Conservation (phyloP, 2,329 filamentous ascomycete genomes). For the Colletotrichum sp. region DNA sequence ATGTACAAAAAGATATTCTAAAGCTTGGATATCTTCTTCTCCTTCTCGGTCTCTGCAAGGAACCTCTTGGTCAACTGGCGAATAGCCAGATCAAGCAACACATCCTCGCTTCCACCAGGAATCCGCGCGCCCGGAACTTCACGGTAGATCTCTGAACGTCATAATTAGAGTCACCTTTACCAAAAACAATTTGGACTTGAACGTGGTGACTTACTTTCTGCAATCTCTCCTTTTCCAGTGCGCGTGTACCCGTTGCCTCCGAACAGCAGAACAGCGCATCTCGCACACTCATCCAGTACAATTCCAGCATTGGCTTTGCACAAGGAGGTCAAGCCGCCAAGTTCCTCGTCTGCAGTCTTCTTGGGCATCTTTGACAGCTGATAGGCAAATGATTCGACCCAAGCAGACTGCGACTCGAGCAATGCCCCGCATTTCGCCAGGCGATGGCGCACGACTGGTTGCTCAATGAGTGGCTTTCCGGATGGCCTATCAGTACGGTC, state of each 20-base stretch:
- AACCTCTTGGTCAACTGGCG: conserved; percentile 27
- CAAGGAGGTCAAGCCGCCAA: conserved; percentile 75
- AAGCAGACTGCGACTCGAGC: conserved; percentile 74
- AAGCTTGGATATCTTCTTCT: neutral
- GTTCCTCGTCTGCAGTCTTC: conserved; percentile 63
- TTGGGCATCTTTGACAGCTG: conserved; percentile 69
- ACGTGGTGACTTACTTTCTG: conserved; percentile 63
- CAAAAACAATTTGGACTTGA: neutral
- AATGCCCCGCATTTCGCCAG: conserved; percentile 72
- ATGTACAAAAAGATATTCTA: neutral
- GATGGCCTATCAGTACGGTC: neutral
- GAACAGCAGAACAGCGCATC: conserved; percentile 73
- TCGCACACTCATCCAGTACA: conserved; percentile 74
- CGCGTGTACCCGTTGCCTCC: conserved; percentile 77
- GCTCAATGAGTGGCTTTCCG: conserved; percentile 66
- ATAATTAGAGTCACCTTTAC: neutral
- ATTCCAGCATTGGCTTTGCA: conserved; percentile 76
- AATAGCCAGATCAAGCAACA: conserved; percentile 26
- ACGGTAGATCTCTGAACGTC: conserved; percentile 29
- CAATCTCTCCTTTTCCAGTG: conserved; percentile 72
- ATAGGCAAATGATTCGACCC: conserved; percentile 75
- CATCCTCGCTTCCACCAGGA: conserved; percentile 28
- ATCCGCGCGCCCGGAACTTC: conserved; percentile 29
- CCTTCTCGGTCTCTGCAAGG: neutral
- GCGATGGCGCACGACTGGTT: conserved; percentile 76